phyloP scores from a whole-genome alignment of 768 basidiomycete species.

The Tylopilus plumbeoviolaceoides region DNA sequence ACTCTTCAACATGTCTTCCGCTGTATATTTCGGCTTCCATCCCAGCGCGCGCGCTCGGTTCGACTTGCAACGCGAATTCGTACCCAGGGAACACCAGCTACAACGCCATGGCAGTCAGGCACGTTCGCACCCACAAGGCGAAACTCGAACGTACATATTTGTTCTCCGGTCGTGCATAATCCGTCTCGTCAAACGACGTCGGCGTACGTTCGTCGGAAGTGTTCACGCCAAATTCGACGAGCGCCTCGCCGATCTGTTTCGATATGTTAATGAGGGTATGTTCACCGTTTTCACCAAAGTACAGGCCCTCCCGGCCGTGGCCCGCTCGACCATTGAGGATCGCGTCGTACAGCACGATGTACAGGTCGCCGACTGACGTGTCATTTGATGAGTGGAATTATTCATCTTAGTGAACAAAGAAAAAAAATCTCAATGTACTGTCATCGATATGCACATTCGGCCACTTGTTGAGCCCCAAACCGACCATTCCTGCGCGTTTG shows the following conservation, averaged over 20 bases:
- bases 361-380: slow-evolving; percentile 30
- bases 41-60: too few relatives aligned
- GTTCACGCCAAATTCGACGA: background rate
- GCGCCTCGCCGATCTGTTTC: slow-evolving; percentile 34
- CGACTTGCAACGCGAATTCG: too few relatives aligned
- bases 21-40: too few relatives aligned
- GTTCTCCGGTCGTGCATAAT: background rate
- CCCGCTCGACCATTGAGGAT: slow-evolving; percentile 9
- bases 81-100: too few relatives aligned
- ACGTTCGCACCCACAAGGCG: background rate
- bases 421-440: background rate
- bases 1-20: too few relatives aligned
- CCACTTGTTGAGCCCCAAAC: slow-evolving; percentile 56
- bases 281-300: slow-evolving; percentile 49
- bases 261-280: slow-evolving; percentile 39
- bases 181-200: background rate
- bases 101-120: too few relatives aligned
- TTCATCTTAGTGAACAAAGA: too few relatives aligned
- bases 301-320: slow-evolving; percentile 41
- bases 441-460: slow-evolving; percentile 55
- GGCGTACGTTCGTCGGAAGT: background rate
- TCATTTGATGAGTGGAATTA: too few relatives aligned
- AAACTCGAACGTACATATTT: background rate
- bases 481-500: slow-evolving; percentile 50
- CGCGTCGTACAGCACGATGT: slow-evolving; percentile 36